These are phyloP conservation scores for Trichophyton mentagrophytes DNA, from an alignment of 2,329 filamentous ascomycete genomes.

Conservation along the genomic window DNA sequence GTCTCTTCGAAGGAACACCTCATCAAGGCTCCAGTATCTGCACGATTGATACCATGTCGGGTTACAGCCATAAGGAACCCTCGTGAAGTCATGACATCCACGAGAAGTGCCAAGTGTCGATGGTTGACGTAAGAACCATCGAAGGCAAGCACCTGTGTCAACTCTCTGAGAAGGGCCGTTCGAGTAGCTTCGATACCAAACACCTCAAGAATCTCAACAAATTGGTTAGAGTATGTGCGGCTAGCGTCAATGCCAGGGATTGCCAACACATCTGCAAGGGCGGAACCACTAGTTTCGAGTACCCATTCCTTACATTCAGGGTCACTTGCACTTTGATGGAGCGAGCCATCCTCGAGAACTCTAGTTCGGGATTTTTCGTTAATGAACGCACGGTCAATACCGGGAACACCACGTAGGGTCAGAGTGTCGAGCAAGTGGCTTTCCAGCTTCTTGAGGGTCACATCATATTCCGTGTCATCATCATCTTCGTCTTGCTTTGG, in stretches of 20 bases:
- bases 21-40: constrained; percentile 96
- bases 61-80: constrained; percentile 93
- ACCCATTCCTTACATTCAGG: constrained; percentile 80
- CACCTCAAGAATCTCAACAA: constrained; percentile 86
- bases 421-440: constrained; percentile 82
- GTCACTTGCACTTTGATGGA: constrained; percentile 62
- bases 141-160: constrained; percentile 88
- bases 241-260: constrained; percentile 78
- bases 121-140: constrained; percentile 99
- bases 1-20: constrained; percentile 99
- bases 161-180: constrained; percentile 70
- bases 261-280: constrained; percentile 68
- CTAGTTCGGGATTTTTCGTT: constrained; percentile 63
- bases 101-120: constrained; percentile 84
- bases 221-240: constrained; percentile 86
- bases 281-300: constrained; percentile 84
- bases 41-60: constrained; percentile 94
- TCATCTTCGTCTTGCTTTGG: constrained; percentile 64
- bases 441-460: constrained; percentile 83
- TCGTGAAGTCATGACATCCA: constrained; percentile 95
- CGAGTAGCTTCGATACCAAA: constrained; percentile 95
- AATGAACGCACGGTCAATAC: constrained; percentile 85
- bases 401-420: constrained; percentile 77
- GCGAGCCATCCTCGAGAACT: constrained; percentile 55
- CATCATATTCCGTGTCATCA: constrained; percentile 67